Evolutionary conservation across 2,329 filamentous ascomycete species (phyloP), one percentile per base, ranked within the genome.

Genomic region (Ceratocystis alfenasii): DNA sequence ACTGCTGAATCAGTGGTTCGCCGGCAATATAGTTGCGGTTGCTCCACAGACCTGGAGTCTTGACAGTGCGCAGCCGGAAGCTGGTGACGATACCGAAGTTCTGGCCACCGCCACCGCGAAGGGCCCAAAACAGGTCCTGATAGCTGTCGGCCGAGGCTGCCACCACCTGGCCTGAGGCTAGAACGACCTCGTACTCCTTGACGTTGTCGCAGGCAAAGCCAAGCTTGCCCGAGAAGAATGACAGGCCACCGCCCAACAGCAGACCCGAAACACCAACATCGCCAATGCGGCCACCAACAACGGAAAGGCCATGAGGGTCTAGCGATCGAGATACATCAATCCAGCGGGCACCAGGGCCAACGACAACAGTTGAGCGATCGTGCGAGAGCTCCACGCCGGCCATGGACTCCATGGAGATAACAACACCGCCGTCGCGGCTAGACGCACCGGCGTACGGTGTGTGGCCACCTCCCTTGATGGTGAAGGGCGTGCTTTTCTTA

Each of bases 121-220:
- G 74, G 1, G 82, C 83, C 81, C 81, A 85, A 72, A 80, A 84
- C 2, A 86, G 74, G 64, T 84, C 81, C 0, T 75, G 67, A 66
- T 83, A 75, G n/a, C 46, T 25, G 1, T 72, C 71, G 1, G 70
- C 72, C 4, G 73, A 77, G 1, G 78, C 80, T 1, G 73, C 76
- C 1, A 80, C 69, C 17, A 79, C 70, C 15, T 73, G 67, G 0
- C 81, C 81, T 30, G 72, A 71, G 0, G 76, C 78, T 8, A 78
- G 76, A 1, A 83, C 75, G 2, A 80, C 75, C 68, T 74, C 75
- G 66, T 79, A 79, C 62, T 73, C 75, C 33, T 72, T 66, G 1
- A 80, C 74, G 41, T 75, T 78, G 65, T 80, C 80, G 61, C 76
- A 79, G 12, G 73, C 76, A 63, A 77, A 76, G 1, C 80, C 79